Percentiles rank a stretch among this genome's conserved stretches.
Conservation (phyloP, 306 rosid genomes). For the Gillenia trifoliata region DNA sequence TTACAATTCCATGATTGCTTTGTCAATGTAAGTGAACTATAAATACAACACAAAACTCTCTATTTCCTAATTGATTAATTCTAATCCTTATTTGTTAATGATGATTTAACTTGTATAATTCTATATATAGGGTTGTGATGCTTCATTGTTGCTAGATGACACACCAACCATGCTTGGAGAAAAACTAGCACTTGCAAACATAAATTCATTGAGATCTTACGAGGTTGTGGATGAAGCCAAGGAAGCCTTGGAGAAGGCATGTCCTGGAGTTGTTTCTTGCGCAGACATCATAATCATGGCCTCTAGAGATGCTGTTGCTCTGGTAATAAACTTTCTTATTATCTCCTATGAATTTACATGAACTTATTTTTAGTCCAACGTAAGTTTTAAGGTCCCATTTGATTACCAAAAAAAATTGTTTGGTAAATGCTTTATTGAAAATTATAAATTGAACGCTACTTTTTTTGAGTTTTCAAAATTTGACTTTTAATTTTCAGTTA, state of each 20-base stretch:
- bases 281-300: slow-evolving; percentile 90
- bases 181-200: slow-evolving; percentile 72
- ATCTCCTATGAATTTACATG: background rate
- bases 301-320: slow-evolving; percentile 75
- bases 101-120: background rate
- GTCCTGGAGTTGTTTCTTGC: slow-evolving; percentile 86
- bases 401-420: too few relatives aligned
- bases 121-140: slow-evolving; percentile 75
- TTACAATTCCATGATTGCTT: slow-evolving; percentile 91
- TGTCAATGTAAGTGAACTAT: slow-evolving; percentile 45
- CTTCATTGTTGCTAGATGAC: slow-evolving; percentile 81
- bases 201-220: slow-evolving; percentile 73
- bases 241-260: slow-evolving; percentile 53
- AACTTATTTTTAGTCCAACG: background rate
- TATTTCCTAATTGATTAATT: background rate
- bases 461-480: background rate
- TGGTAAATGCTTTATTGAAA: background rate
- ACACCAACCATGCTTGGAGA: slow-evolving; percentile 81
- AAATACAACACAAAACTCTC: background rate
- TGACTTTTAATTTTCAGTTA: background rate
- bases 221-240: slow-evolving; percentile 78
- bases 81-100: background rate
- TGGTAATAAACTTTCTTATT: slow-evolving; percentile 29
- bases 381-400: background rate
- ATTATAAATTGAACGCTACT: background rate